phyloP scores from a whole-genome alignment of 257 asterid genomes.

The Fraxinus anomala region DNA sequence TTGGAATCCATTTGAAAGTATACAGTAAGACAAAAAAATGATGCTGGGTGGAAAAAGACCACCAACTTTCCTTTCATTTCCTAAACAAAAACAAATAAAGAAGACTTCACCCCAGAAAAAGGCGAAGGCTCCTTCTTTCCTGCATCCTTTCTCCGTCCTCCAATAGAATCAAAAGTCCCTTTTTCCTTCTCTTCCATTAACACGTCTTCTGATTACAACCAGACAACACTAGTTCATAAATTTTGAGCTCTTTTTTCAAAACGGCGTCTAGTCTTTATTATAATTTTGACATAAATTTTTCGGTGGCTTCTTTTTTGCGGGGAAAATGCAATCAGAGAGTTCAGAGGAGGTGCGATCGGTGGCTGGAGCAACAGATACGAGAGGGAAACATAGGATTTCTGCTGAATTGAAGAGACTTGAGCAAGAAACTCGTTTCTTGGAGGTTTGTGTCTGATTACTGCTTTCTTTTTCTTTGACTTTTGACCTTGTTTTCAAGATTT shows the following conservation, averaged over 20 bases:
- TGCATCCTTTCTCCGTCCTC: constrained; percentile 25
- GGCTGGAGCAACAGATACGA: constrained; percentile 57
- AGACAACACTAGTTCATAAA: background rate
- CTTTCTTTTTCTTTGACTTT: constrained; percentile 26
- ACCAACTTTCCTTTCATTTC: constrained; percentile 31
- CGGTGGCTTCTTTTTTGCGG: background rate
- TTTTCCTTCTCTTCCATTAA: constrained; percentile 17
- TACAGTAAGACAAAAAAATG: constrained; percentile 28
- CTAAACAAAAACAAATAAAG: constrained; percentile 3
- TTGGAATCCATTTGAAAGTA: constrained; percentile 7
- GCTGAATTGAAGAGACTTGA: constrained; percentile 95
- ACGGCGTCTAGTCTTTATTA: background rate
- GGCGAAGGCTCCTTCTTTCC: constrained; percentile 21
- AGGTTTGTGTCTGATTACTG: constrained; percentile 45
- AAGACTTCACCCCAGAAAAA: constrained; percentile 7
- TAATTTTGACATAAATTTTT: constrained; percentile 8
- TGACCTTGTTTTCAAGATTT: constrained; percentile 7
- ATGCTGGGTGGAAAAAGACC: constrained; percentile 24
- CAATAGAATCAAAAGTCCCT: constrained; percentile 35
- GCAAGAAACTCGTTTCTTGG: constrained; percentile 90
- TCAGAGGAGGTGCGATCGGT: constrained; percentile 61
- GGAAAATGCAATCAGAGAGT: constrained; percentile 67
- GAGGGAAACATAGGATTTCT: constrained; percentile 88
- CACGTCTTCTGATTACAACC: constrained; percentile 7
- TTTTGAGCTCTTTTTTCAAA: background rate